phyloP scores from a whole-genome alignment of 2,329 filamentous ascomycete species.

The Metarhizium brunneum region DNA sequence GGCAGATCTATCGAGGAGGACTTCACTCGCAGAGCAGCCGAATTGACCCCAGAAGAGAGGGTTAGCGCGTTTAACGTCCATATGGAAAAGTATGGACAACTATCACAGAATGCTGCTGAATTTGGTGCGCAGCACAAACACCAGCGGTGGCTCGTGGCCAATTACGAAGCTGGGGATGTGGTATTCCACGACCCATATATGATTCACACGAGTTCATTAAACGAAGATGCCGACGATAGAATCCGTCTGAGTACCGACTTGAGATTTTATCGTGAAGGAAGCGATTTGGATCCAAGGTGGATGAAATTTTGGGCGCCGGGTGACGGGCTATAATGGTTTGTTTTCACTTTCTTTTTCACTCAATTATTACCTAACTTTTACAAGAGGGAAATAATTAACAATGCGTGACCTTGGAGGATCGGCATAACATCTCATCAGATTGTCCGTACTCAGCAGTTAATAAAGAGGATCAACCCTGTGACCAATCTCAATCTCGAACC shows the following conservation, averaged over 20 bases:
- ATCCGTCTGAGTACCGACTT: conserved; percentile 45
- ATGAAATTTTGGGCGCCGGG: conserved; percentile 20
- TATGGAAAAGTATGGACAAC: conserved; percentile 44
- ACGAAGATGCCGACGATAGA: conserved; percentile 36
- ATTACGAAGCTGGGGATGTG: conserved; percentile 26
- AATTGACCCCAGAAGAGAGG: conserved; percentile 40
- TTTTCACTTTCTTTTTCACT: background rate
- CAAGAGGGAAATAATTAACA: background rate
- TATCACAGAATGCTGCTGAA: conserved; percentile 35
- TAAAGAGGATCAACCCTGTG: no score
- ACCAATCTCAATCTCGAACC: no score
- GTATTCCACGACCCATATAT: conserved; percentile 23
- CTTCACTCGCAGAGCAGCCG: conserved; percentile 33
- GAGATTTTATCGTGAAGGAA: conserved; percentile 24
- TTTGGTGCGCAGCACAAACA: conserved; percentile 14
- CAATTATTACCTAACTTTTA: background rate
- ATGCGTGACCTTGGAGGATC: background rate
- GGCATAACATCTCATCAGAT: no score
- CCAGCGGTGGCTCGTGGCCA: conserved; percentile 20
- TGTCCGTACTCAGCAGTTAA: no score
- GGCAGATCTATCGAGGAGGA: conserved; percentile 24
- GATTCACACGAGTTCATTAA: conserved; percentile 44
- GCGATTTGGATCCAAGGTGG: conserved; percentile 1
- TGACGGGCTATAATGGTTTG: conserved; percentile 15
- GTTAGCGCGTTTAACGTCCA: conserved; percentile 43